These are phyloP conservation scores for Fomitopsis betulina DNA, from an alignment of 1,284 basidiomycete species.

Conservation along the genomic window DNA sequence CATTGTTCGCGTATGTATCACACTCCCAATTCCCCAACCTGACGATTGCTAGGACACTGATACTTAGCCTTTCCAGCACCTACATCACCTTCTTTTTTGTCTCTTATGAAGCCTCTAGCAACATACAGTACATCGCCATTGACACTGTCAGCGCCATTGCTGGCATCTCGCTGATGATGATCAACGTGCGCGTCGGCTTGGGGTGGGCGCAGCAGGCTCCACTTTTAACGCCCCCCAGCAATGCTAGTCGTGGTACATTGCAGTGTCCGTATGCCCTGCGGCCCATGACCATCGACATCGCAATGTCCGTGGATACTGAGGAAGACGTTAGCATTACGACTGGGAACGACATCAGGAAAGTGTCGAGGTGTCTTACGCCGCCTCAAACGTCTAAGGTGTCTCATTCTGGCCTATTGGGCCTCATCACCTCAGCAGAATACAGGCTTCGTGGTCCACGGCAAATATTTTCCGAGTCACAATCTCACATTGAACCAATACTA, in stretches of 20 bases:
- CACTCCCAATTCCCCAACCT: neutral
- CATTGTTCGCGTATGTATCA: neutral
- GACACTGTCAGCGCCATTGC: neutral
- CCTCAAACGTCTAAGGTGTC: too few relatives aligned
- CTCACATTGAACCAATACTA: too few relatives aligned
- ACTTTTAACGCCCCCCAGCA: neutral
- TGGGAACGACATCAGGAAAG: too few relatives aligned
- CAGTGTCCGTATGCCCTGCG: neutral
- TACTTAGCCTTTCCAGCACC: neutral
- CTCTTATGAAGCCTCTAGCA: neutral
- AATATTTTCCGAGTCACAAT: too few relatives aligned
- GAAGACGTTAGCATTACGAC: neutral
- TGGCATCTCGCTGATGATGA: slow-evolving; percentile 2
- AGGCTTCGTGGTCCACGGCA: too few relatives aligned
- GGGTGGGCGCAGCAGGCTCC: neutral
- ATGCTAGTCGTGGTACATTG: neutral
- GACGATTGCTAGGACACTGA: too few relatives aligned
- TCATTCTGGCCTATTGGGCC: too few relatives aligned
- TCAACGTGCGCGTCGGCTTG: slow-evolving; percentile 2
- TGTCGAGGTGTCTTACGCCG: too few relatives aligned
- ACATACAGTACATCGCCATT: neutral
- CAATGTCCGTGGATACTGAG: neutral
- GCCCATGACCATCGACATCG: neutral
- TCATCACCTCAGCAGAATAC: too few relatives aligned
- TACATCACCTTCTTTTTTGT: neutral